Evolutionary conservation across 495 filamentous ascomycete genomes (phyloP), one percentile per base, ranked within the genome.

Genomic region (Bryoglossum gracile): DNA sequence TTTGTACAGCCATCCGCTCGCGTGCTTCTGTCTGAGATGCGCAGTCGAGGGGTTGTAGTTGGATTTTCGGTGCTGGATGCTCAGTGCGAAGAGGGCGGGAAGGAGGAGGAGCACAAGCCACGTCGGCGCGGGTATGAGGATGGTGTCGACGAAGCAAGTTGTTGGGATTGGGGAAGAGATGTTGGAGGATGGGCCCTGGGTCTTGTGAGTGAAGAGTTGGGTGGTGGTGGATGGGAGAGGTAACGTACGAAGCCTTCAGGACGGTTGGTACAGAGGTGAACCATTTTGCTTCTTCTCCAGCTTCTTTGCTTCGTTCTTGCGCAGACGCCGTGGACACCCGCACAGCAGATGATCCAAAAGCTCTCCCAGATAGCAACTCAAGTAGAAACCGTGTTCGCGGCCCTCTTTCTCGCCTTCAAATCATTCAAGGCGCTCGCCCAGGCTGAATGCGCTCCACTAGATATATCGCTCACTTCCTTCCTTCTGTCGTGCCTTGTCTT

Each of bases 121-220:
- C 0, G 55, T 58, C 8, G 61, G 62, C 14, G 65, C 57, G n/a
- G 65, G 65, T 26, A 66, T 46, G 14, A 67, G 56, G 48, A 67
- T 58, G 3, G 56, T 62, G 43, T 67, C 65, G 33, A 58, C 43
- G 61, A 67, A 67, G 53, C 64, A 67, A 51, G 65, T 52, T 23
- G 65, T 66, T 21, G 63, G 57, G 38, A 62, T 46, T n/a, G 65
- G 61, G 8, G 44, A 53, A 46, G 62, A 65, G 43, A 63, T 52
- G 30, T 58, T 51, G 21, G 65, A 67, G 16, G 43, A 24, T 14
- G 65, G 63, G 26, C 65, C 65, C 65, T 67, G 23, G 18, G 10
- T 2, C 41, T 2, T 11, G 38, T 4, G 24, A 30, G 16, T 43
- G 48, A 19, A 18, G 4, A 13, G 16, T 23, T 0, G 26, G 13